A percentile compares a stretch with the other conserved stretches of the same genome.
phyloP scores from a whole-genome alignment of 2,329 filamentous ascomycete genomes.

The Teratosphaeria epicoccoides region DNA sequence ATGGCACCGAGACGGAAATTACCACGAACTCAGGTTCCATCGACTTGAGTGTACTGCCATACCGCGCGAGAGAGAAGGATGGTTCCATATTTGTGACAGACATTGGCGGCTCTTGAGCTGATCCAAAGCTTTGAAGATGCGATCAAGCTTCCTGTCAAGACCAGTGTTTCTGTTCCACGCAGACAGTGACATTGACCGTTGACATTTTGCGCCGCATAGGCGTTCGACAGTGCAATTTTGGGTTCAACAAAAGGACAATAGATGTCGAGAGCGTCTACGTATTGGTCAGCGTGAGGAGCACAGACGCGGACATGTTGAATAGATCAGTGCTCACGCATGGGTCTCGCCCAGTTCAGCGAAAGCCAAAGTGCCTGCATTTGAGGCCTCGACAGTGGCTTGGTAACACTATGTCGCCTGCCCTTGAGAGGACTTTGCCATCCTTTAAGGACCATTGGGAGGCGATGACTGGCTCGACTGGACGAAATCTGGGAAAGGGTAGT shows the following conservation, averaged over 20 bases:
- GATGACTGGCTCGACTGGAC: neutral
- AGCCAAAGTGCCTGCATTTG: neutral
- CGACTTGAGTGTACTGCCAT: conserved; percentile 29
- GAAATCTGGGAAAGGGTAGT: neutral
- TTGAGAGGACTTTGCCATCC: neutral
- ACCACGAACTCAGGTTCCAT: conserved; percentile 29
- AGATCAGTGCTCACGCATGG: neutral
- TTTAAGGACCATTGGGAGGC: neutral
- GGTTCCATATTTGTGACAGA: conserved; percentile 23
- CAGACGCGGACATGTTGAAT: neutral
- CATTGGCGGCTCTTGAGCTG: conserved; percentile 13
- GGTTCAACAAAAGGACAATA: too few relatives aligned
- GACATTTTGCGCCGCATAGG: too few relatives aligned
- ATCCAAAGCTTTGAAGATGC: neutral
- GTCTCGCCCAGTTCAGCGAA: neutral
- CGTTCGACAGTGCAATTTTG: too few relatives aligned
- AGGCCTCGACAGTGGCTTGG: neutral
- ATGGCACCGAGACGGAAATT: conserved; percentile 29
- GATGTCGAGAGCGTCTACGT: too few relatives aligned
- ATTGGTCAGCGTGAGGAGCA: neutral
- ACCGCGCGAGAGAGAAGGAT: conserved; percentile 10
- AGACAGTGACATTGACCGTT: too few relatives aligned
- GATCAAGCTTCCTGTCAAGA: too few relatives aligned
- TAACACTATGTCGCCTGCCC: neutral
- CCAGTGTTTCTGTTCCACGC: too few relatives aligned